Evolutionary conservation across 345 rosid species (phyloP).

Genomic region (Rhodamnia rubescens): DNA sequence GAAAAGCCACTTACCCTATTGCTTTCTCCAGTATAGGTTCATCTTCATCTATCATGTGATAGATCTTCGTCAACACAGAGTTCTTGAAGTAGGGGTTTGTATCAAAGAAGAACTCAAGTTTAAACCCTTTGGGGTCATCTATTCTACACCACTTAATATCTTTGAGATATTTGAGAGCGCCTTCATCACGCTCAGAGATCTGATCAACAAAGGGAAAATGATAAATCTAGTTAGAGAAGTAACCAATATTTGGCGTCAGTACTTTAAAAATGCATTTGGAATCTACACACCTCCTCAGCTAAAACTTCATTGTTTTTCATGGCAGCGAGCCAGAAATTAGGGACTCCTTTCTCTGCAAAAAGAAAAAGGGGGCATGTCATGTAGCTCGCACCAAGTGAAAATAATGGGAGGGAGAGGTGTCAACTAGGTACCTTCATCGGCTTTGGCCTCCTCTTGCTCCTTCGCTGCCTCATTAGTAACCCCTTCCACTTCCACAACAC

Average conservation of each 20-base stretch:
- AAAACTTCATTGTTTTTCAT: conserved; percentile 93
- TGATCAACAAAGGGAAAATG: conserved; percentile 2
- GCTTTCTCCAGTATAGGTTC: conserved; percentile 97
- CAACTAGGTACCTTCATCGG: conserved; percentile 39
- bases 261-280: neutral
- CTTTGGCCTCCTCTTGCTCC: conserved; percentile 46
- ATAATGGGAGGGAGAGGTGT: neutral
- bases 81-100: conserved; percentile 85
- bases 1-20: conserved; percentile 44
- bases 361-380: neutral
- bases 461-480: conserved; percentile 26
- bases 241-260: neutral
- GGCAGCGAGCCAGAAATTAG: conserved; percentile 88
- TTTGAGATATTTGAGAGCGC: conserved; percentile 70
- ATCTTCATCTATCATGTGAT: conserved; percentile 98
- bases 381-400: neutral
- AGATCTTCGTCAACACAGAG: conserved; percentile 72
- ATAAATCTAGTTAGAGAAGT: neutral
- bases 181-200: conserved; percentile 94
- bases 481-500: conserved; percentile 62
- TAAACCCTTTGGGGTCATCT: conserved; percentile 91
- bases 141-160: conserved; percentile 83
- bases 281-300: conserved; percentile 59
- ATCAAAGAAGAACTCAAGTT: conserved; percentile 86
- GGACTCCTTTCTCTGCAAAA: conserved; percentile 81